Conservation (phyloP, 306 rosid species). For the Heteromeles arbutifolia region DNA sequence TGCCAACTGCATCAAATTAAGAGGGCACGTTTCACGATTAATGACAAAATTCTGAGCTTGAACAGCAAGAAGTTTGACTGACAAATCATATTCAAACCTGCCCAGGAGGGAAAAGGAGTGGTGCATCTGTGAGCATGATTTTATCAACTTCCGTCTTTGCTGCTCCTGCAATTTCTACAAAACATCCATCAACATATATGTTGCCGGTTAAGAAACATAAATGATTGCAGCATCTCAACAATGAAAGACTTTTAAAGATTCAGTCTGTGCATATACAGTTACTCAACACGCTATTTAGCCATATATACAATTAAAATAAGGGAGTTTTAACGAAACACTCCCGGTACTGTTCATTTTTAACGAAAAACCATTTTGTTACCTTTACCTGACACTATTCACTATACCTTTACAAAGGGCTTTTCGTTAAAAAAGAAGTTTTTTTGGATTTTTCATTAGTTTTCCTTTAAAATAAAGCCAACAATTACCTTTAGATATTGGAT, state of each 20-base stretch:
- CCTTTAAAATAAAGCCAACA: conserved; percentile 8
- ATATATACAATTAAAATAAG: not conserved
- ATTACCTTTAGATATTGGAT: conserved; percentile 61
- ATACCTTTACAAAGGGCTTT: no score
- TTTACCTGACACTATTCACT: no score
- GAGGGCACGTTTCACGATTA: not conserved
- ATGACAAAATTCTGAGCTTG: not conserved
- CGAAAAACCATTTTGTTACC: no score
- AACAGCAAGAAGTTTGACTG: not conserved
- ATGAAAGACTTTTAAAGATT: not conserved
- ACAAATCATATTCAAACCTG: conserved; percentile 61
- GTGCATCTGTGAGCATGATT: conserved; percentile 94
- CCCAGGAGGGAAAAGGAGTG: conserved; percentile 89
- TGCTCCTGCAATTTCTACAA: conserved; percentile 44
- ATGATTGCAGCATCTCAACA: not conserved
- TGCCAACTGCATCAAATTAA: conserved; percentile 56
- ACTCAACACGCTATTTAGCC: not conserved
- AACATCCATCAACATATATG: conserved; percentile 12
- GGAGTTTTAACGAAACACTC: no score
- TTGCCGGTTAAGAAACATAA: not conserved
- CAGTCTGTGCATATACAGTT: not conserved
- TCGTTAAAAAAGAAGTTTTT: no score
- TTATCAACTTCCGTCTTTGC: conserved; percentile 72
- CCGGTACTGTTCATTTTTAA: no score
- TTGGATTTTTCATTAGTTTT: no score